A percentile compares a stretch with the other conserved stretches of the same genome.
Evolutionary conservation across 495 filamentous ascomycete species (phyloP).

Genomic region (Xylaria sp.): DNA sequence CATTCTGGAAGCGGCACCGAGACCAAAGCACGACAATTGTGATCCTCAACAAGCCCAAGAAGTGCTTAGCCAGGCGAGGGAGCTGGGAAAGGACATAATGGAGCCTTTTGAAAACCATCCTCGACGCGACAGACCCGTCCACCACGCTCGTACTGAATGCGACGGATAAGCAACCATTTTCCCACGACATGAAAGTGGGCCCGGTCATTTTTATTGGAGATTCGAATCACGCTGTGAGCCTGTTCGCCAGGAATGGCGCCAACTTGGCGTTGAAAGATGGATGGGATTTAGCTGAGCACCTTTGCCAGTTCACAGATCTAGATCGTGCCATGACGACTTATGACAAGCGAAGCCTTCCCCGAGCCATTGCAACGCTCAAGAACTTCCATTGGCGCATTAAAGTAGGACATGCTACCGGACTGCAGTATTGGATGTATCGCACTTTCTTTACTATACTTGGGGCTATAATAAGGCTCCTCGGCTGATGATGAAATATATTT

Average conservation of each 20-base stretch:
- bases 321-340: constrained; percentile 36
- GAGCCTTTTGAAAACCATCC: constrained; percentile 43
- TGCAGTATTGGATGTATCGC: constrained; percentile 23
- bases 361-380: constrained; percentile 35
- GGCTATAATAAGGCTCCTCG: not conserved
- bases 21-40: constrained; percentile 4
- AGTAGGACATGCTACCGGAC: constrained; percentile 30
- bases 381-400: constrained; percentile 33
- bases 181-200: constrained; percentile 31
- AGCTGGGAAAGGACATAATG: constrained; percentile 35
- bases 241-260: constrained; percentile 53
- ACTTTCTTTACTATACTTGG: constrained; percentile 20
- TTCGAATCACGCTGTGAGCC: constrained; percentile 51
- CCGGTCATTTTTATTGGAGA: constrained; percentile 52
- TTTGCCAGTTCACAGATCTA: constrained; percentile 32
- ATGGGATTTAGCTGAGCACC: constrained; percentile 46
- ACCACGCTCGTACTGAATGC: constrained; percentile 41
- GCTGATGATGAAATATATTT: not conserved
- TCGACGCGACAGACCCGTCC: constrained; percentile 40
- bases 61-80: constrained; percentile 36
- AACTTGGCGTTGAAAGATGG: constrained; percentile 51
- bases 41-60: constrained; percentile 19
- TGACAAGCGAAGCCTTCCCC: constrained; percentile 40
- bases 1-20: constrained; percentile 30
- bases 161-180: constrained; percentile 47